Evolutionary conservation across 129 eudicot species (phyloP).

Genomic region (Tanacetum coccineum): DNA sequence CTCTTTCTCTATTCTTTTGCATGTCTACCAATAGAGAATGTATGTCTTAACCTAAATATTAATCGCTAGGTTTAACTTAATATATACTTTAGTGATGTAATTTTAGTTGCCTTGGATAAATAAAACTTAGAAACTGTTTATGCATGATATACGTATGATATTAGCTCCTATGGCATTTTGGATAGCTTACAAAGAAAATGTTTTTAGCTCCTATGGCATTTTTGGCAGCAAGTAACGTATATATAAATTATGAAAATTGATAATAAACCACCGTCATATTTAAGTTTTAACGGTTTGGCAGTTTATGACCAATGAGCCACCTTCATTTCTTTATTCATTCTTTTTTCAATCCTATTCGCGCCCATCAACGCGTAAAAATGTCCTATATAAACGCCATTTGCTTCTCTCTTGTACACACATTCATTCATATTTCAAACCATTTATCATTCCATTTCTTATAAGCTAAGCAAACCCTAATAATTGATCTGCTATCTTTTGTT

Average conservation of each 20-base stretch:
- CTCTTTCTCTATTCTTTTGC: too few relatives aligned
- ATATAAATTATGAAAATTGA: not conserved
- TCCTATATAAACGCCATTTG: constrained; percentile 33
- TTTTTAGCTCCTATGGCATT: not conserved
- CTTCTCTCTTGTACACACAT: constrained; percentile 15
- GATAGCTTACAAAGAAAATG: too few relatives aligned
- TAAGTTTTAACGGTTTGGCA: constrained; percentile 1
- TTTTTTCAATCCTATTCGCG: constrained; percentile 14
- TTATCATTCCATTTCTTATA: constrained; percentile 9
- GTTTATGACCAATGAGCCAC: constrained; percentile 23
- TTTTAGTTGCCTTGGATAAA: too few relatives aligned
- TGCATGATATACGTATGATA: too few relatives aligned
- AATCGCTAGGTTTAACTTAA: too few relatives aligned
- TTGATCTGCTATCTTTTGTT: not conserved
- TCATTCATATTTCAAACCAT: constrained; percentile 19
- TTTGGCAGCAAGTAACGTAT: constrained; percentile 1
- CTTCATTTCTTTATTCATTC: constrained; percentile 18
- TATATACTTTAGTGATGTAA: too few relatives aligned
- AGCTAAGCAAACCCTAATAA: not conserved
- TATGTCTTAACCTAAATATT: too few relatives aligned
- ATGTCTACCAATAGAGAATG: too few relatives aligned
- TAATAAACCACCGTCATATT: constrained; percentile 3
- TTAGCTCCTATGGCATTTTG: too few relatives aligned
- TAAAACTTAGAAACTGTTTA: too few relatives aligned
- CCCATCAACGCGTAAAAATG: constrained; percentile 18